These are phyloP conservation scores for Chrysoporthe puriensis DNA, from an alignment of 2,329 filamentous ascomycete species.

Conservation along the genomic window DNA sequence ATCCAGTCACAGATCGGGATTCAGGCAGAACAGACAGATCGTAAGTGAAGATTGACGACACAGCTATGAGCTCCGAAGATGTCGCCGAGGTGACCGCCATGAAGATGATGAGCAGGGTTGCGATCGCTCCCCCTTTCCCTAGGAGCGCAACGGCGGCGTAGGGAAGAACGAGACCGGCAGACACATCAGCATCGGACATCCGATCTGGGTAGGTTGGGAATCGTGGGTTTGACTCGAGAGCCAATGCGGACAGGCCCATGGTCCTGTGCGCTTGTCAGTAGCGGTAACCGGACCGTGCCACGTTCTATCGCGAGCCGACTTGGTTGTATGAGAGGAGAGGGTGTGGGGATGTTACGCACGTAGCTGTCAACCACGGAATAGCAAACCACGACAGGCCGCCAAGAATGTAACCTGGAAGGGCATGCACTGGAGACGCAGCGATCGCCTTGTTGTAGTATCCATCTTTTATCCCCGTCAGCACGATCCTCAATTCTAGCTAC, in stretches of 20 bases:
- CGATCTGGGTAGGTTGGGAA: slow-evolving; percentile 76
- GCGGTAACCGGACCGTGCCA: not conserved
- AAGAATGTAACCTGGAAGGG: slow-evolving; percentile 85
- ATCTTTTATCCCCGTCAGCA: slow-evolving; percentile 58
- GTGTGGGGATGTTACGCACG: slow-evolving; percentile 37
- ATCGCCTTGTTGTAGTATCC: slow-evolving; percentile 95
- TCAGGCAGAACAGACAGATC: slow-evolving; percentile 55
- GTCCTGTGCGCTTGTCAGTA: slow-evolving; percentile 46
- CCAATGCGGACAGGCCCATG: slow-evolving; percentile 81
- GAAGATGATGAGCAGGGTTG: slow-evolving; percentile 80
- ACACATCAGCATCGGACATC: slow-evolving; percentile 74
- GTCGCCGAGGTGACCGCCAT: slow-evolving; percentile 88
- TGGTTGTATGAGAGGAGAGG: not conserved
- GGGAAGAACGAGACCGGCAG: slow-evolving; percentile 81
- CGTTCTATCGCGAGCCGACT: too few relatives aligned
- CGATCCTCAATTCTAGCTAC: not conserved
- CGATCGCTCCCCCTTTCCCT: slow-evolving; percentile 78
- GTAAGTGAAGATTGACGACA: slow-evolving; percentile 86
- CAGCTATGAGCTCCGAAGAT: slow-evolving; percentile 82
- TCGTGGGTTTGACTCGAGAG: slow-evolving; percentile 72
- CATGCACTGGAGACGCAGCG: slow-evolving; percentile 81
- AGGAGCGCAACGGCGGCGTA: slow-evolving; percentile 84
- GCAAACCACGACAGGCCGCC: slow-evolving; percentile 90
- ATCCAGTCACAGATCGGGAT: not conserved
- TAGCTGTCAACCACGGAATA: slow-evolving; percentile 87